Conservation (phyloP, 495 filamentous ascomycete species). For the Podospora tetraspora region DNA sequence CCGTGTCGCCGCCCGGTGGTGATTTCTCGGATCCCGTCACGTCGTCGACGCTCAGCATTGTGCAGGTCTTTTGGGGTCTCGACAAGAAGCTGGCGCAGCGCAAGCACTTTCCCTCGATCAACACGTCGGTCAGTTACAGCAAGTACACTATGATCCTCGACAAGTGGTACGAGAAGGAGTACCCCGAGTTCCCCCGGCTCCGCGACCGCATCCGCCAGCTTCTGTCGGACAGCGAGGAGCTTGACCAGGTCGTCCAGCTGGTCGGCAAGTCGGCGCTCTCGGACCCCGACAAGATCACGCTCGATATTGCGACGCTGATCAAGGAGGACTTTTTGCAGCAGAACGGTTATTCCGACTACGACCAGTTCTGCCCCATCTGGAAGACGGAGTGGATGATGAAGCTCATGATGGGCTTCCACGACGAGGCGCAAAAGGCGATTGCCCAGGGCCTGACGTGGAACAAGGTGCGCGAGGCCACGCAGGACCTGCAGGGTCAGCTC, state of each 20-base stretch:
- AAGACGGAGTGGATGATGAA: constrained; percentile 99
- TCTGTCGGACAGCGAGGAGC: constrained; percentile 87
- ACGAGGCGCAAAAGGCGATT: constrained; percentile 94
- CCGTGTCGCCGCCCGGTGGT: constrained; percentile 94
- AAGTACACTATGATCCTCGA: constrained; percentile 88
- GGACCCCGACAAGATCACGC: constrained; percentile 96
- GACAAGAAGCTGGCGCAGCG: constrained; percentile 99
- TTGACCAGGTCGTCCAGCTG: constrained; percentile 97
- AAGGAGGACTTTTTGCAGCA: constrained; percentile 99
- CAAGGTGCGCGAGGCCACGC: constrained; percentile 86
- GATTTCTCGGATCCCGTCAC: constrained; percentile 99
- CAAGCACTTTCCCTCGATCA: constrained; percentile 99
- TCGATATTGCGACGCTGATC: constrained; percentile 84
- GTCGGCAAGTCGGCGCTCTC: constrained; percentile 96
- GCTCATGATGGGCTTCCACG: constrained; percentile 94
- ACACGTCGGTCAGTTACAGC: constrained; percentile 92
- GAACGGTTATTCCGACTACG: constrained; percentile 98
- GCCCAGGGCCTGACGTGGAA: constrained; percentile 82
- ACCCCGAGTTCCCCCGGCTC: constrained; percentile 88
- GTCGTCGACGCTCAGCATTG: constrained; percentile 88
- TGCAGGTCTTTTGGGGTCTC: constrained; percentile 99
- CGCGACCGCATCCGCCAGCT: constrained; percentile 90
- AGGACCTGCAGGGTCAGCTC: constrained; percentile 75
- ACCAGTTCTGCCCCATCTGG: constrained; percentile 98
- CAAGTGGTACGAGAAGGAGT: constrained; percentile 86